A percentile compares a stretch with the other conserved stretches of the same genome.
These are phyloP conservation scores for Citrus mangshanensis DNA, from an alignment of 345 rosid species.

Conservation along the genomic window DNA sequence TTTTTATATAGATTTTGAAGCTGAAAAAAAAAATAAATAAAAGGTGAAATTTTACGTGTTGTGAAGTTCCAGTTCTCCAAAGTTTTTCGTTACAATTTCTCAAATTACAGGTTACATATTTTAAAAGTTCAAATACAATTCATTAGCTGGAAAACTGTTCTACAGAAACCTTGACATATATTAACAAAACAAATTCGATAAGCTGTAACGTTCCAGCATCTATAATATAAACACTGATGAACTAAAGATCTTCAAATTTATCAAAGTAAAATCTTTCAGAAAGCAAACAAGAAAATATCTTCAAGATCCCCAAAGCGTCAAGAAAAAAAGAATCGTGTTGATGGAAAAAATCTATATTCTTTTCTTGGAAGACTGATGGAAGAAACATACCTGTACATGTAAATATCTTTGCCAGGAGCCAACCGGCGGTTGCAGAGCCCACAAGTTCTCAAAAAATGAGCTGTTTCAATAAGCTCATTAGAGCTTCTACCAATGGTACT, in stretches of 20 bases:
- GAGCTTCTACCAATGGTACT: conserved; percentile 7
- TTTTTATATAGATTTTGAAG: too few relatives aligned
- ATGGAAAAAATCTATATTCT: too few relatives aligned
- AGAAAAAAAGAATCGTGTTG: too few relatives aligned
- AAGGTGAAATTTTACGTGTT: too few relatives aligned
- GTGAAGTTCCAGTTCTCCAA: not conserved
- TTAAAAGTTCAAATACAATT: too few relatives aligned
- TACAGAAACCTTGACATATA: too few relatives aligned
- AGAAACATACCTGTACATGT: conserved; percentile 69
- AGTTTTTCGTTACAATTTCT: too few relatives aligned
- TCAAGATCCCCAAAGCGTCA: not conserved
- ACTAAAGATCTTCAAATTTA: not conserved
- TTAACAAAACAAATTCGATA: too few relatives aligned
- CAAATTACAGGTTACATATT: too few relatives aligned
- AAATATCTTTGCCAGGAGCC: conserved; percentile 69
- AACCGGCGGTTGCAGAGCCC: conserved; percentile 70
- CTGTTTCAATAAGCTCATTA: conserved; percentile 20
- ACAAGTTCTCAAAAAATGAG: conserved; percentile 58
- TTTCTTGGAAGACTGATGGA: not conserved
- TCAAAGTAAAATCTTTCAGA: not conserved
- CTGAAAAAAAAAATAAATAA: too few relatives aligned
- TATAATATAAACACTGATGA: too few relatives aligned
- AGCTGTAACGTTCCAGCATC: too few relatives aligned
- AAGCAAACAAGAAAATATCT: not conserved
- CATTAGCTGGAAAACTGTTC: not conserved